A percentile compares a stretch with the other conserved stretches of the same genome.
Conservation (phyloP, 495 filamentous ascomycete genomes). For the Aspergillus nanangensis region DNA sequence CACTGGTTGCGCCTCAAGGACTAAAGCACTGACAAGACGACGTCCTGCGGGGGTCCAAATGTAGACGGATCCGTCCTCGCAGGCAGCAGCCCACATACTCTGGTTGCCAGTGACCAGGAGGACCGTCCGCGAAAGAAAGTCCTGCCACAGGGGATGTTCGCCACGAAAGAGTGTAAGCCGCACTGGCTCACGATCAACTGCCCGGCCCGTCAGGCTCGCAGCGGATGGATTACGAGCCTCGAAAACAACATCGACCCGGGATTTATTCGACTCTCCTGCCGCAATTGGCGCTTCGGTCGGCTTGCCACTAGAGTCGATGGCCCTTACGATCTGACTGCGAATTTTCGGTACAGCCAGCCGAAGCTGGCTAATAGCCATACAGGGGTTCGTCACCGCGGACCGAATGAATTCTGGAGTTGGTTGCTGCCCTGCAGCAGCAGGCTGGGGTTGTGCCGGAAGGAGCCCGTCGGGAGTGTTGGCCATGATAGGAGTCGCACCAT, state of each 20-base stretch:
- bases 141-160: slow-evolving; percentile 88
- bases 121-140: slow-evolving; percentile 79
- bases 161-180: slow-evolving; percentile 74
- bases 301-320: slow-evolving; percentile 42
- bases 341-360: slow-evolving; percentile 86
- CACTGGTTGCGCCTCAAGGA: slow-evolving; percentile 89
- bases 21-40: slow-evolving; percentile 72
- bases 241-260: slow-evolving; percentile 60
- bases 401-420: slow-evolving; percentile 83
- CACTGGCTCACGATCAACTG: slow-evolving; percentile 70
- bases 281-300: slow-evolving; percentile 40
- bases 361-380: slow-evolving; percentile 76
- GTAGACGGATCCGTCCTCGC: slow-evolving; percentile 90
- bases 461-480: slow-evolving; percentile 73
- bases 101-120: slow-evolving; percentile 85
- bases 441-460: slow-evolving; percentile 56
- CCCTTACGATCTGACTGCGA: slow-evolving; percentile 66
- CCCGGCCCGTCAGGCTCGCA: slow-evolving; percentile 50
- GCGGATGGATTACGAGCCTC: slow-evolving; percentile 68
- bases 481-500: slow-evolving; percentile 69
- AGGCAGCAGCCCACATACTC: slow-evolving; percentile 86
- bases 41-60: slow-evolving; percentile 94
- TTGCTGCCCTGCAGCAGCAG: slow-evolving; percentile 52
- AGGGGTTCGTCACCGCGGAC: slow-evolving; percentile 79
- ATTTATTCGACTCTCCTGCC: slow-evolving; percentile 55